Percentiles rank a stretch among this genome's conserved stretches.
Conservation (phyloP, 345 rosid genomes). For the Citrus sinensis region DVS_A1.0 CM039169.1:2262501-2263000, state of each 20-base stretch:
- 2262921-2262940: neutral
- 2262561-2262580: slow-evolving; percentile 5
- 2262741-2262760: slow-evolving; percentile 98
- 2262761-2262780: slow-evolving; percentile 72
- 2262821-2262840: neutral
- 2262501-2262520: slow-evolving; percentile 83
- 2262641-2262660: slow-evolving; percentile 82
- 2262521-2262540: slow-evolving; percentile 80
- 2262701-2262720: slow-evolving; percentile 83
- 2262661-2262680: slow-evolving; percentile 76
- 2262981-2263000: too few species aligned
- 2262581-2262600: slow-evolving; percentile 27
- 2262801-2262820: neutral
- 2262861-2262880: neutral
- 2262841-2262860: neutral
- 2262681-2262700: slow-evolving; percentile 73
- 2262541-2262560: slow-evolving; percentile 65
- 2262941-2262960: too few species aligned
- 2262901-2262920: neutral
- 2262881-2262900: too few species aligned
- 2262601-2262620: slow-evolving; percentile 33
- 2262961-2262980: neutral
- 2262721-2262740: slow-evolving; percentile 95
- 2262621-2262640: slow-evolving; percentile 91
- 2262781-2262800: slow-evolving; percentile 88